Base-by-base conservation (phyloP, 1,139 yeast genomes). In the Geotrichum restrictum region DNA sequence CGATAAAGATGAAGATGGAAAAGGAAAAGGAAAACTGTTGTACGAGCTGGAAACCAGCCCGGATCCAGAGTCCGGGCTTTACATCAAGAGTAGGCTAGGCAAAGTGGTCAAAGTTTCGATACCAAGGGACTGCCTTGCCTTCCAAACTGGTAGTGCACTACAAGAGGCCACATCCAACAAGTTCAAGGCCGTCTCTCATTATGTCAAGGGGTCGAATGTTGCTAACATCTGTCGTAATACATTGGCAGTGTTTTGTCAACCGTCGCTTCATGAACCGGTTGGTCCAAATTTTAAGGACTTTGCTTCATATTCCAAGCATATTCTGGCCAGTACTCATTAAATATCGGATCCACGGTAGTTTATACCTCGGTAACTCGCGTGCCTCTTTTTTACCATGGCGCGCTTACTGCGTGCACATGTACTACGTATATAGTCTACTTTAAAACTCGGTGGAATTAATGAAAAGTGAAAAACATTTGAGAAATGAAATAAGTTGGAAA, bases 241-340 rank as follows among this genome's bases (percentile, higher is more conserved):
- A 0, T 67, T 81, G 56, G 86, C 87, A 0, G 82, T 82, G 3
- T 82, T 82, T 60, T 79, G 83, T 61, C 86, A 82, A 64, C 86
- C 86, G 0, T 74, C 78, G 50, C 68, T 82, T 54, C 75, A 78
- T 48, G 82, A 77, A 51, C 63, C 56, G 61, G 78, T 82, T 8
- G 62, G 60, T 1, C 47, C 49, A 11, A 76, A 74, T 53, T 67
- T 64, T 1, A 77, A 76, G 60, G 75, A 74, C 48, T 81, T 81
- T 68, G 83, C 82, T 10, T 66, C 70, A 49, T 81, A 70, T 61
- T 70, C 84, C 60, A 60, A 60, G 27, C 49, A 53, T 18, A 61
- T 66, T 13, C 45, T 67, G 4, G 43, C 55, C 16, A 48, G 49
- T 14, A 61, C 64, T 47, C 68, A 65, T 42, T 62, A 53, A 52